Base-by-base conservation (phyloP, 2,329 filamentous ascomycete genomes). In the Colletotrichum spaethianum region DNA sequence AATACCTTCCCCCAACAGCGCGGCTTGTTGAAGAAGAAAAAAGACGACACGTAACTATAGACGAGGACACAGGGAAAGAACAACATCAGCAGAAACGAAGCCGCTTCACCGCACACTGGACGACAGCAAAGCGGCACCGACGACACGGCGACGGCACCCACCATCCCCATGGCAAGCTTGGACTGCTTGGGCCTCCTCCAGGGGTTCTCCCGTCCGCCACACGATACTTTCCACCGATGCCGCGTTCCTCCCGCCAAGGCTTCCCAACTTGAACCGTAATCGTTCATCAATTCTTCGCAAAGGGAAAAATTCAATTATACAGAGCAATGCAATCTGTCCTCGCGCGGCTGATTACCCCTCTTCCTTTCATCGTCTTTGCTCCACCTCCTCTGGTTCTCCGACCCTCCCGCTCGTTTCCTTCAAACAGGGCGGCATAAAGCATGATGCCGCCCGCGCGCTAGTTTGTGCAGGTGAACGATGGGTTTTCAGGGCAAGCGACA, bases 161-260 rank as follows among this genome's bases (percentile, higher is more conserved):
- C 66, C 57, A 70, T 72, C 70, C 44, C 70, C 70, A 70, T 72
- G 66, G 70, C 70, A 72, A 70, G 70, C 70, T 70, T 72, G 63
- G 70, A 72, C 65, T 70, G 65, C 59, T 69, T 60, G 62, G 59
- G 23, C 66, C 70, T 69, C 59, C 38, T 64, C 23, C 65, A 72
- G 65, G 70, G 65, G 60, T 60, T 69, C 59, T 69, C 69, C 65
- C 69, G 53, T 60, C 46, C 56, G 63, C 56, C 63, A 56, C 56
- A 67, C 63, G 56, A 67, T 62, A 61, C 68, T 62, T 70, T 50
- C 65, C 65, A 56, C 50, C n/a, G 23, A 46, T 55, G 38, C 62
- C 46, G 62, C 62, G 40, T 46, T 60, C 40, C 60, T 38, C 65
- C 31, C 55, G 65, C 65, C 70, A 72, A 69, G 59, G 53, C 46